Conservation (phyloP, 225 moss, liverwort and hornwort genomes). For the Takakia lepidozioides region DNA sequence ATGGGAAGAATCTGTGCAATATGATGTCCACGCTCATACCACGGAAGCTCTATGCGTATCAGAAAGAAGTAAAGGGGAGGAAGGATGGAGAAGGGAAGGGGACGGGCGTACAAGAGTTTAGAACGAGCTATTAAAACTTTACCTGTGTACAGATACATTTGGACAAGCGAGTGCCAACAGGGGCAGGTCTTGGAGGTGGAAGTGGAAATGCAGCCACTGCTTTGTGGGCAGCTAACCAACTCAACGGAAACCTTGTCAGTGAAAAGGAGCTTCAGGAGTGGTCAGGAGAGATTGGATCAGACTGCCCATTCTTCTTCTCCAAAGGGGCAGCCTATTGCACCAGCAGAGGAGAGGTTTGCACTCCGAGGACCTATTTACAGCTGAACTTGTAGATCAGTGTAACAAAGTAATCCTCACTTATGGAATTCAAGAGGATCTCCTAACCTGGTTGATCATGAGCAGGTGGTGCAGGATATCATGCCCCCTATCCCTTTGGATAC, state of each 20-base stretch:
- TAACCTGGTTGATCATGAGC: background rate
- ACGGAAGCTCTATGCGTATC: no score
- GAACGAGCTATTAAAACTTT: no score
- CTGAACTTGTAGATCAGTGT: background rate
- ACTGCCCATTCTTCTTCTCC: constrained; percentile 86
- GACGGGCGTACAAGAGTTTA: no score
- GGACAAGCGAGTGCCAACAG: constrained; percentile 90
- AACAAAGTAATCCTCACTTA: background rate
- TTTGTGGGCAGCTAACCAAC: constrained; percentile 85
- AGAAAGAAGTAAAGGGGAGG: no score
- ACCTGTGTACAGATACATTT: constrained; percentile 80
- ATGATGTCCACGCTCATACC: no score
- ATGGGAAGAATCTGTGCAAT: no score
- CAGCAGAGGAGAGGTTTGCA: constrained; percentile 82
- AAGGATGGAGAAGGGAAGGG: no score
- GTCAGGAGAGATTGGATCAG: constrained; percentile 88
- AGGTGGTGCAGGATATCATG: constrained; percentile 71
- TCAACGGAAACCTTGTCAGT: constrained; percentile 58
- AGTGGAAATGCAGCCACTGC: constrained; percentile 96
- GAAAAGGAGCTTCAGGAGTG: constrained; percentile 84
- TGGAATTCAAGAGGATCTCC: background rate
- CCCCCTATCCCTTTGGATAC: constrained; percentile 62
- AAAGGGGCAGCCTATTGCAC: constrained; percentile 89
- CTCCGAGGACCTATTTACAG: constrained; percentile 15
- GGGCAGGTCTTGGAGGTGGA: constrained; percentile 90